Conservation (phyloP, 1,284 basidiomycete species). For the Mycena citricolor region DNA sequence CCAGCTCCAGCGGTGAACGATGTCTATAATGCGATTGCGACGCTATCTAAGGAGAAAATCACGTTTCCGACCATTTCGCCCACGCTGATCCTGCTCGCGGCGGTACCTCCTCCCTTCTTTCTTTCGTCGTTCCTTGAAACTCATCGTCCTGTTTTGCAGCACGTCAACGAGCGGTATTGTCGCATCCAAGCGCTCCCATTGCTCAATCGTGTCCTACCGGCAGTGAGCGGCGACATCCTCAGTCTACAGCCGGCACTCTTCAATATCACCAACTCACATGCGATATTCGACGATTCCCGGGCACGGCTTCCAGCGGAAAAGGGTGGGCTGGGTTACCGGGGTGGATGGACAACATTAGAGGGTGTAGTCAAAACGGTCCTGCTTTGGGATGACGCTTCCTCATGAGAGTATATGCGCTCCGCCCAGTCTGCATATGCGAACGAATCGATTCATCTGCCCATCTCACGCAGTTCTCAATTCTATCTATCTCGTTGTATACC, state of each 20-base stretch:
- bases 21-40: conserved; percentile 35
- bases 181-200: conserved; percentile 11
- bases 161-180: conserved; percentile 37
- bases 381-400: too few species aligned
- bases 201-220: conserved; percentile 35
- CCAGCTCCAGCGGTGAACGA: conserved; percentile 47
- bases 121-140: too few species aligned
- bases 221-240: conserved; percentile 39
- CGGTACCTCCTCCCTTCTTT: conserved; percentile 45
- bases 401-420: too few species aligned
- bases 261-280: conserved; percentile 43
- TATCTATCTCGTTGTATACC: too few species aligned
- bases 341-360: conserved; percentile 40
- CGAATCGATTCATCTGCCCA: too few species aligned
- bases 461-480: too few species aligned
- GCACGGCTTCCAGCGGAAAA: conserved; percentile 41
- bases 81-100: conserved; percentile 45
- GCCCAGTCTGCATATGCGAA: too few species aligned
- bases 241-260: conserved; percentile 56
- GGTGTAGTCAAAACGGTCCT: conserved; percentile 20
- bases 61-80: conserved; percentile 44
- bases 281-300: conserved; percentile 52
- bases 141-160: too few species aligned
- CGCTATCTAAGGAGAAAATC: conserved; percentile 35
- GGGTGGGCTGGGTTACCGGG: conserved; percentile 53